These are phyloP conservation scores for Erodium trifolium DNA, from an alignment of 441 rosid genomes.

Conservation along the genomic window DNA sequence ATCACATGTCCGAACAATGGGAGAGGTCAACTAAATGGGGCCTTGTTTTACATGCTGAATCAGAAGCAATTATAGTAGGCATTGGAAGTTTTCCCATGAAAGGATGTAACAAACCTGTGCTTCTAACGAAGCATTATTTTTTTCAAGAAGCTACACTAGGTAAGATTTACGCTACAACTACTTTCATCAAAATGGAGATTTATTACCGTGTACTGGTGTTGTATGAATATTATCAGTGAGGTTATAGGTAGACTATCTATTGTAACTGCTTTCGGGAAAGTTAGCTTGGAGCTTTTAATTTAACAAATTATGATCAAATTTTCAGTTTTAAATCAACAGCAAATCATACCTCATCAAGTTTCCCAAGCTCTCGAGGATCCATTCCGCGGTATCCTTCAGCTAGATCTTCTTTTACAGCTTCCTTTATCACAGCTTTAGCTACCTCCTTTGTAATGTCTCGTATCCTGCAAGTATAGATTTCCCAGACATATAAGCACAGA, in stretches of 20 bases:
- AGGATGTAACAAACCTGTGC: no score
- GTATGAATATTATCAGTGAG: neutral
- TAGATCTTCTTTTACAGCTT: slow-evolving; percentile 76
- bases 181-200: neutral
- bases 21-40: no score
- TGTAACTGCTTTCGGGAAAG: neutral
- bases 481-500: slow-evolving; percentile 1
- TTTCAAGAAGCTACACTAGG: no score
- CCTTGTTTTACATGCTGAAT: no score
- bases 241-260: neutral
- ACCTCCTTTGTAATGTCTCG: slow-evolving; percentile 81
- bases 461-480: slow-evolving; percentile 47
- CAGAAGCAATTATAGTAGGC: no score
- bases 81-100: no score
- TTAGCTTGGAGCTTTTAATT: neutral
- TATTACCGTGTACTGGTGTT: neutral
- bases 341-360: slow-evolving; percentile 43
- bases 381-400: slow-evolving; percentile 79
- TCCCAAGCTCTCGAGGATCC: slow-evolving; percentile 66
- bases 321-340: slow-evolving; percentile 11
- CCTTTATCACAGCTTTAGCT: slow-evolving; percentile 86
- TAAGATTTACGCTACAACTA: no score
- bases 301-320: neutral
- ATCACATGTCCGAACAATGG: no score
- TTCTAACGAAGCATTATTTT: no score